phyloP scores from a whole-genome alignment of 2,329 filamentous ascomycete genomes.

The Neophaeococcomyces aloes region DNA sequence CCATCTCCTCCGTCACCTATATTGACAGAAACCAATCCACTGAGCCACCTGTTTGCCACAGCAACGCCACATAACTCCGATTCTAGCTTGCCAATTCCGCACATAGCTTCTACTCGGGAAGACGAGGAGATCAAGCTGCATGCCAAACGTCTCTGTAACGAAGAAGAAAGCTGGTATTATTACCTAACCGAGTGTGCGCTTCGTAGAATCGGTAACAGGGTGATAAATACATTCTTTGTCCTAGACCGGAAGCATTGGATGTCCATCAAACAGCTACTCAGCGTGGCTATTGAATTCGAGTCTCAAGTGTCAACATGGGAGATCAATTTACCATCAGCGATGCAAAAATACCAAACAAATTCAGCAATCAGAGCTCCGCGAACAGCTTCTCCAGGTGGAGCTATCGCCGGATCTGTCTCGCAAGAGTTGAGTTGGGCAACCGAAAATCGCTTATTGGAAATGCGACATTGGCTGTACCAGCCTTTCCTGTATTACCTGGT shows the following conservation, averaged over 20 bases:
- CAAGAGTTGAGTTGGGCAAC: conserved; percentile 24
- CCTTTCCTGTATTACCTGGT: conserved; percentile 25
- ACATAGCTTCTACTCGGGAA: not conserved
- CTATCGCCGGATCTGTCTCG: conserved; percentile 14
- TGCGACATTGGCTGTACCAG: conserved; percentile 25
- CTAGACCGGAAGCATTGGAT: conserved; percentile 19
- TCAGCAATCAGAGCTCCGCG: conserved; percentile 10
- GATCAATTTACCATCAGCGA: conserved; percentile 23
- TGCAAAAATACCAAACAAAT: conserved; percentile 22
- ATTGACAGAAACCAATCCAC: not conserved
- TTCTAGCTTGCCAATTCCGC: not conserved
- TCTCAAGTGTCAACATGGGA: conserved; percentile 23
- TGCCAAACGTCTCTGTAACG: conserved; percentile 16
- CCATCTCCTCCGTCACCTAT: conserved; percentile 23
- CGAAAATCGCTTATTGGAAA: conserved; percentile 23
- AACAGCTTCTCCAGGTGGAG: not conserved
- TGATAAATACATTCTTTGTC: conserved; percentile 28
- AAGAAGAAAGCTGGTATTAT: conserved; percentile 36
- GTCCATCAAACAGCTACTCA: conserved; percentile 20
- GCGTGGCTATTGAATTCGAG: conserved; percentile 25
- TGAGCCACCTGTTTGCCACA: not conserved
- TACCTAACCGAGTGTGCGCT: conserved; percentile 37
- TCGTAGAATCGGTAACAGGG: conserved; percentile 33
- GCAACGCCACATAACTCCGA: not conserved
- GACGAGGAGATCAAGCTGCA: conserved; percentile 7